Base-by-base conservation (phyloP, 2,329 filamentous ascomycete species). In the Xylariaceae sp. region DNA sequence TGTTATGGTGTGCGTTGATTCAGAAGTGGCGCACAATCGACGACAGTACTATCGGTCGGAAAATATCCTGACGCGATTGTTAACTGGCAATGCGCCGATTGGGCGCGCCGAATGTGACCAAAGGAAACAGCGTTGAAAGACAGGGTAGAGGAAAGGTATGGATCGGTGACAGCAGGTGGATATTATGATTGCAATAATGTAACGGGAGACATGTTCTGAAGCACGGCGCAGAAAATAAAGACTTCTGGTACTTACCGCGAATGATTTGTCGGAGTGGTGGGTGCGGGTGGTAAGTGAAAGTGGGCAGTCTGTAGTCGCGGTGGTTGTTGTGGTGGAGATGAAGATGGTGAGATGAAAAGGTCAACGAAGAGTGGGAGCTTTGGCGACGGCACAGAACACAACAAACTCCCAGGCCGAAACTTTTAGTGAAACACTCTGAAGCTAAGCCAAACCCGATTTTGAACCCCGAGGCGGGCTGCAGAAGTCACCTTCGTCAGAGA, bases 371-470 rank as follows among this genome's bases (percentile, higher is more conserved):
- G 48, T 35, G 52, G 57, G 54, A 57, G 60, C 55, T 54, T 54
- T 17, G 49, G 50, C 15, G 53, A 58, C 53, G 35, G 53, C 55
- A 59, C 57, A 51, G 47, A 30, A 60, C 53, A 54, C 37, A 39
- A 58, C 53, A 54, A 60, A 62, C 49, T 47, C 54, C 58, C 61
- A 59, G 58, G 59, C 57, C 51, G 60, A 65, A 54, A 53, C 13
- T 54, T 55, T 57, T 62, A 51, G 67, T 71, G 69, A 71, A 68
- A 71, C 69, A 65, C 13, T 56, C 58, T 60, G 66, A 69, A 65
- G 65, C 65, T 60, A 51, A 58, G 30, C 63, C 59, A 65, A 63
- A 55, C 58, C 61, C 57, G 55, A 61, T 61, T 65, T 67, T 61
- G 62, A 55, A 51, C 54, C 18, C 45, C 23, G 58, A 68, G 62